These are phyloP conservation scores for Phialophora macrospora DNA, from an alignment of 2,329 filamentous ascomycete species.

Conservation along the genomic window DNA sequence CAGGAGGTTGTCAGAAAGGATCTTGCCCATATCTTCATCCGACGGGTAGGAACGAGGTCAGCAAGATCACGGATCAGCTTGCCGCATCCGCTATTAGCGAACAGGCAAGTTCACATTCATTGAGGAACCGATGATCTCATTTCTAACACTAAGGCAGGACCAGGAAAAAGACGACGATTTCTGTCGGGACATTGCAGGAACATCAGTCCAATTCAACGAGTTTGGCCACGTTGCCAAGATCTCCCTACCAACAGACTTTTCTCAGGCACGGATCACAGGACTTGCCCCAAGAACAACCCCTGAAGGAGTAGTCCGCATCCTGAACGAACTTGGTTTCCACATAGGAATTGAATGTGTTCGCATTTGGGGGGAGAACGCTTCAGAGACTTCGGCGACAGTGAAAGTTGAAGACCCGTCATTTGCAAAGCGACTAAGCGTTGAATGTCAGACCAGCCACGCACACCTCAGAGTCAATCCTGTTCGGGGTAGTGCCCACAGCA, in stretches of 20 bases:
- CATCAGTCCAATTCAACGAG: conserved; percentile 36
- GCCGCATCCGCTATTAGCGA: neutral
- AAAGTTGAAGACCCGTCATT: conserved; percentile 39
- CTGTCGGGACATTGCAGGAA: conserved; percentile 37
- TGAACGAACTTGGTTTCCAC: conserved; percentile 34
- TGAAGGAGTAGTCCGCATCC: conserved; percentile 27
- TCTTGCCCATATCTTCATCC: conserved; percentile 15
- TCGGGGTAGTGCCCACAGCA: conserved; percentile 23
- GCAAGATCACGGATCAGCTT: neutral
- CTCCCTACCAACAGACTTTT: conserved; percentile 40
- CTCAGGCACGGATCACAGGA: conserved; percentile 36
- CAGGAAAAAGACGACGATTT: conserved; percentile 35
- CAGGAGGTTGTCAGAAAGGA: conserved; percentile 19
- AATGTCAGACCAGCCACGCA: conserved; percentile 24
- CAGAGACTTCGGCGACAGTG: conserved; percentile 12
- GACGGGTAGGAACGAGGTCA: neutral
- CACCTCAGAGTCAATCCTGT: conserved; percentile 29
- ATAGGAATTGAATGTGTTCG: conserved; percentile 30
- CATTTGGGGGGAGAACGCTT: conserved; percentile 18
- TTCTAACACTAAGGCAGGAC: conserved; percentile 6
- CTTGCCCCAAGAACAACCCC: conserved; percentile 31
- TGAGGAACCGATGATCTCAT: neutral
- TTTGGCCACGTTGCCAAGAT: conserved; percentile 39
- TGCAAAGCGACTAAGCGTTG: conserved; percentile 32
- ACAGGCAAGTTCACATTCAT: conserved; percentile 2